Conservation (phyloP, 1,284 basidiomycete genomes). For the Jaminaea rosea region DNA sequence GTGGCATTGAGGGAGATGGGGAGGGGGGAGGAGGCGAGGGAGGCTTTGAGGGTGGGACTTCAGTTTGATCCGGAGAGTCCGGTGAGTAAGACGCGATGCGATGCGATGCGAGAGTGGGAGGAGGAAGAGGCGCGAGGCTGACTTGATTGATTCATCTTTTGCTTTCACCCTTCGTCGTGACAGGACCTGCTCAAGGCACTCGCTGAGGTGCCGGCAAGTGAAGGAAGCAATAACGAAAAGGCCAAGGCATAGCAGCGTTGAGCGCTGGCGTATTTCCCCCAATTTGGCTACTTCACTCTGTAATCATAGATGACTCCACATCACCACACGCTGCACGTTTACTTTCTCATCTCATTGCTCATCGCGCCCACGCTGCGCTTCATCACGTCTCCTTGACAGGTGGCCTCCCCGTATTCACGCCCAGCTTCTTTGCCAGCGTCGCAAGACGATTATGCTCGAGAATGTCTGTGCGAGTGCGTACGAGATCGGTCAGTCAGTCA, state of each 20-base stretch:
- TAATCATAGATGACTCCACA: no score
- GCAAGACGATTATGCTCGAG: conserved; percentile 45
- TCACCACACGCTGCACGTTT: no score
- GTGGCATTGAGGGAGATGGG: conserved; percentile 74
- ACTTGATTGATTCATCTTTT: no score
- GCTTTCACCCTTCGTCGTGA: no score
- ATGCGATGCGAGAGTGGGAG: not conserved
- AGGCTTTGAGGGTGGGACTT: conserved; percentile 71
- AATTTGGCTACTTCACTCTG: no score
- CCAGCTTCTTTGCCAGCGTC: conserved; percentile 33
- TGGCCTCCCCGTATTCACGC: not conserved
- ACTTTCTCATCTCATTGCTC: no score
- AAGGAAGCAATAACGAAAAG: no score
- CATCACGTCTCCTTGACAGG: no score
- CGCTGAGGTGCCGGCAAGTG: no score
- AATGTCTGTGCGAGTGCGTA: conserved; percentile 23
- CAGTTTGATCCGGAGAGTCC: conserved; percentile 77
- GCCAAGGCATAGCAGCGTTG: no score
- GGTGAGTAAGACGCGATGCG: conserved; percentile 19
- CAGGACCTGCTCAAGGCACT: not conserved
- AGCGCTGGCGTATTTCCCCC: no score
- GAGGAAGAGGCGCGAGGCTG: not conserved
- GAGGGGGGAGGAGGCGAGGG: conserved; percentile 65
- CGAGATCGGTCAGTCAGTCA: not conserved
- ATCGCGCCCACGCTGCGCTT: no score